Percentiles rank a stretch among this genome's conserved stretches.
phyloP scores from a whole-genome alignment of 2,329 filamentous ascomycete genomes.

The Tolypocladium sp. region DNA sequence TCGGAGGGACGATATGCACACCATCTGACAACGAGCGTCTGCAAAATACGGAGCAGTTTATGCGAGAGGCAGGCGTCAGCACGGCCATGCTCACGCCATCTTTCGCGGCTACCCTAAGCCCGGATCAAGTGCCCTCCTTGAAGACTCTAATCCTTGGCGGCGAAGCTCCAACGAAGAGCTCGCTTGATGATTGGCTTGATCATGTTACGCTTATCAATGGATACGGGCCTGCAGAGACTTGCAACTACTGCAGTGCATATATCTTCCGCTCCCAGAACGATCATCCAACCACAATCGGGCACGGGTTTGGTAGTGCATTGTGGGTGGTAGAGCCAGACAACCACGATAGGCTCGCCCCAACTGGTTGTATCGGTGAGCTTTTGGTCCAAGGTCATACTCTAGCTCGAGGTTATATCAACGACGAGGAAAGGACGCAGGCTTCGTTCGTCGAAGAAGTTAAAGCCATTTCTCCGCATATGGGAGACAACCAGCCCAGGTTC shows the following conservation, averaged over 20 bases:
- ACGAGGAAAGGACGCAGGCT: conserved; percentile 15
- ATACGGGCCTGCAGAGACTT: conserved; percentile 10
- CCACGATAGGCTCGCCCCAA: conserved; percentile 7
- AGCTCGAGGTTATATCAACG: conserved; percentile 38
- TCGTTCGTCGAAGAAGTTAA: conserved; percentile 10
- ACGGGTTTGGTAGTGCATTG: conserved; percentile 3
- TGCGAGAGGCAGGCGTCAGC: not conserved
- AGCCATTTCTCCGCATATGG: not conserved
- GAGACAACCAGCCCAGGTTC: conserved; percentile 9
- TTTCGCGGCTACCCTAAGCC: conserved; percentile 5
- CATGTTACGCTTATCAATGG: conserved; percentile 9
- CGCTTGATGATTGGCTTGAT: conserved; percentile 5
- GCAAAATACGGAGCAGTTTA: not conserved
- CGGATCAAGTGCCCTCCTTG: conserved; percentile 5
- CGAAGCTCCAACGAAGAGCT: conserved; percentile 4
- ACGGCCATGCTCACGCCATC: conserved; percentile 1
- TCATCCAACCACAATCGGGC: conserved; percentile 4
- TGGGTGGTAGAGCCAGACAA: conserved; percentile 12
- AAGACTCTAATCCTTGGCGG: conserved; percentile 6
- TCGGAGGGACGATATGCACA: conserved; percentile 12
- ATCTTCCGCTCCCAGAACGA: not conserved
- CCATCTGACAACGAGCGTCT: conserved; percentile 10
- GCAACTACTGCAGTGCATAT: conserved; percentile 3
- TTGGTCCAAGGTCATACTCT: conserved; percentile 23
- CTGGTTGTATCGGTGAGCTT: conserved; percentile 11